phyloP scores from a whole-genome alignment of 163 green algal species.

The Scenedesmus sp. region DNA sequence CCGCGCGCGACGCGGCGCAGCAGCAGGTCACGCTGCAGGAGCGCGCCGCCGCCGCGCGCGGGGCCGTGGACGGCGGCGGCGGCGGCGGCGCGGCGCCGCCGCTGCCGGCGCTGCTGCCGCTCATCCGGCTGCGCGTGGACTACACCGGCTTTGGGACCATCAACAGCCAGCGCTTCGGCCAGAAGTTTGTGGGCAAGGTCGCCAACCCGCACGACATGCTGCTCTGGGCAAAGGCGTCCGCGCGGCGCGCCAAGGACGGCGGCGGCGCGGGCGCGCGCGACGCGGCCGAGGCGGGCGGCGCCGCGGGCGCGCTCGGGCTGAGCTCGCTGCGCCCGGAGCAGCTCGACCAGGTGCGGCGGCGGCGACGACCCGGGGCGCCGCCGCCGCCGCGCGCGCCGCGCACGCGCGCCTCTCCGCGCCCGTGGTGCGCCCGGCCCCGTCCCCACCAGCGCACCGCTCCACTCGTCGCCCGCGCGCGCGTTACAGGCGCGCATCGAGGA shows the following conservation, averaged over 20 bases:
- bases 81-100: background rate
- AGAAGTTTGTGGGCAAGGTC: constrained; percentile 95
- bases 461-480: no score
- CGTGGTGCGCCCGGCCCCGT: no score
- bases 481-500: constrained; percentile 57
- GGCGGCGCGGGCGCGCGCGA: background rate
- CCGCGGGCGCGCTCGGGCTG: constrained; percentile 24
- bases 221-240: constrained; percentile 85
- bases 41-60: background rate
- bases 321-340: constrained; percentile 61
- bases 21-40: background rate
- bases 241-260: constrained; percentile 32
- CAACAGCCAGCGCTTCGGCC: constrained; percentile 94
- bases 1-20: background rate
- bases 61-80: no score
- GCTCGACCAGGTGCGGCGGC: constrained; percentile 75
- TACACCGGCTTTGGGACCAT: constrained; percentile 98
- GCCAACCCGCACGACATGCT: constrained; percentile 98
- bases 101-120: constrained; percentile 19
- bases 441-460: no score
- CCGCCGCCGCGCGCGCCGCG: constrained; percentile 28
- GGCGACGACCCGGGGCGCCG: constrained; percentile 70
- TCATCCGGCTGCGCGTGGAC: constrained; percentile 79
- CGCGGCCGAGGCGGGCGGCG: constrained; percentile 24
- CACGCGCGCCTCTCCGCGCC: no score